Conservation (phyloP, 441 rosid species). For the Sinapis alba region DNA sequence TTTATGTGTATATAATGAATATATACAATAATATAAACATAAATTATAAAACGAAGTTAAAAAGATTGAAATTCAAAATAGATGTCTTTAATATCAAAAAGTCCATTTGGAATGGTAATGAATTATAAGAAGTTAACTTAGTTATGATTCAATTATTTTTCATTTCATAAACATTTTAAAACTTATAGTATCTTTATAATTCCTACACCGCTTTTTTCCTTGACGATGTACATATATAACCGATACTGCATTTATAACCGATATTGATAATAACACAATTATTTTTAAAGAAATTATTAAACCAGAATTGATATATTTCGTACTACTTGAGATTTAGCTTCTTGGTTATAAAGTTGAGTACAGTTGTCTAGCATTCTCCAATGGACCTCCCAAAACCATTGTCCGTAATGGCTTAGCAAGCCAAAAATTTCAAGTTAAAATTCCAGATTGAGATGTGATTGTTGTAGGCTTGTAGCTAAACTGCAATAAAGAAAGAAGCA, state of each 20-base stretch:
- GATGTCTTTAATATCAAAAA: not conserved
- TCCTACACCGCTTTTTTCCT: not conserved
- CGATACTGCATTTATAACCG: too few species aligned
- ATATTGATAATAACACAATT: too few species aligned
- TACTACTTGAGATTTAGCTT: conserved; percentile 89
- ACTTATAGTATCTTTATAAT: not conserved
- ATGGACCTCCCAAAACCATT: conserved; percentile 92
- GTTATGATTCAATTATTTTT: not conserved
- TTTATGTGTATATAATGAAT: not conserved
- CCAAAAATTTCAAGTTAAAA: conserved; percentile 38
- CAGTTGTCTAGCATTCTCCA: conserved; percentile 97
- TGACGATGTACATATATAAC: too few species aligned
- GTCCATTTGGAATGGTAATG: too few species aligned
- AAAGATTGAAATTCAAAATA: not conserved
- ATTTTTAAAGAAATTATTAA: too few species aligned
- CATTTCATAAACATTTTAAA: not conserved
- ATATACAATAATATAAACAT: not conserved
- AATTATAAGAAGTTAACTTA: not conserved
- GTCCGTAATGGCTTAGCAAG: conserved; percentile 95
- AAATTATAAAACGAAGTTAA: not conserved
- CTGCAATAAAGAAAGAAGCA: conserved; percentile 8
- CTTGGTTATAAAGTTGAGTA: conserved; percentile 93
- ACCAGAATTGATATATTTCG: not conserved
- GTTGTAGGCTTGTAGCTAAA: too few species aligned
- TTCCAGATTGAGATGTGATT: conserved; percentile 4